phyloP scores from a whole-genome alignment of 129 eudicot species.

The Tanacetum coccineum region DNA sequence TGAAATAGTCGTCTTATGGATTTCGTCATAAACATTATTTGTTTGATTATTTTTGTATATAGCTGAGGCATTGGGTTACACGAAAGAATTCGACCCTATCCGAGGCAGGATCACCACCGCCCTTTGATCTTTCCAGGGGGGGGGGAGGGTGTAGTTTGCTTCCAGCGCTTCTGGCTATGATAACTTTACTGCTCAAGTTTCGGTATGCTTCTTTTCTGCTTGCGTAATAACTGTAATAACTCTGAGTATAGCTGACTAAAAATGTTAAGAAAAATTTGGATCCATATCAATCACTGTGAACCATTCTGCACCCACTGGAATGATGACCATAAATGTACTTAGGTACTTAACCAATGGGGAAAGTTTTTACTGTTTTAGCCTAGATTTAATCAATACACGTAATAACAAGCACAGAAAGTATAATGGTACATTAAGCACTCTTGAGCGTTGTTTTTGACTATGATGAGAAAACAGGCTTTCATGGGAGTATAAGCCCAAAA shows the following conservation, averaged over 20 bases:
- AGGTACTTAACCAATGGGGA: no score
- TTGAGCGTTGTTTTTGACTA: background rate
- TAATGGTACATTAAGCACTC: no score
- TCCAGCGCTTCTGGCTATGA: constrained; percentile 55
- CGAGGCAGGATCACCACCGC: constrained; percentile 22
- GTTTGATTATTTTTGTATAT: background rate
- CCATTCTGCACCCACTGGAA: no score
- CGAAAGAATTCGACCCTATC: constrained; percentile 37
- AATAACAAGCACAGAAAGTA: no score
- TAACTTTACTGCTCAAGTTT: constrained; percentile 47
- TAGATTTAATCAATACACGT: no score
- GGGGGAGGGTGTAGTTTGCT: constrained; percentile 62
- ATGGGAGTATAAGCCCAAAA: background rate
- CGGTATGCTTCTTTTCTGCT: constrained; percentile 25
- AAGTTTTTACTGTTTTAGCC: no score
- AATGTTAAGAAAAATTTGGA: no score
- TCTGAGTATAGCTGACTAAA: background rate
- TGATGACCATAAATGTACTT: no score
- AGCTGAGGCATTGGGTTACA: constrained; percentile 52
- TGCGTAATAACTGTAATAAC: background rate
- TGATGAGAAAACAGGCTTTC: background rate
- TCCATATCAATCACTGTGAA: no score
- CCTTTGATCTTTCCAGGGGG: constrained; percentile 33
- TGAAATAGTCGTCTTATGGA: no score
- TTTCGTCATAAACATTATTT: background rate